Base-by-base conservation (phyloP, 352 stramenopile species). In the Phytophthora niederhauseri region DNA sequence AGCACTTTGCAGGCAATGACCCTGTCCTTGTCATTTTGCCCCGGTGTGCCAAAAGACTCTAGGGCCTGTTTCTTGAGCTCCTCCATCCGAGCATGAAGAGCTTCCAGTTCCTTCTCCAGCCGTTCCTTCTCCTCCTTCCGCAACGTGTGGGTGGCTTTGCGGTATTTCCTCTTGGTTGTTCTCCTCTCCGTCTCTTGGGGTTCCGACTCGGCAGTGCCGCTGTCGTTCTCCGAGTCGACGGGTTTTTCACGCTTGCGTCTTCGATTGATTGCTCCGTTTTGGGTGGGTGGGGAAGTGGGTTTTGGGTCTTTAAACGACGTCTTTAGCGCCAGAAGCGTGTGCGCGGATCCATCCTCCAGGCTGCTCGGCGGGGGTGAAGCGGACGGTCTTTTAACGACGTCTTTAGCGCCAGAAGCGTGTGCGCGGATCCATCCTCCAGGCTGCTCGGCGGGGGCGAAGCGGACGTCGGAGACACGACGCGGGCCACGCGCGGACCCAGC, bases 61-160 rank as follows among this genome's bases (percentile, higher is more conserved):
- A 81, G 34, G 6, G 68, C 67, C n/a, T 64, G 49, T 65, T 70
- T 60, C 54, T 76, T 73, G 6, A 81, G 64, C 31, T 73, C 43
- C 17, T 72, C 51, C 61, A 78, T 72, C 31, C 64, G 24, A 30
- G 63, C 30, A 22, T 75, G 53, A 6, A 80, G 62, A 41, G 50
- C 38, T 0, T 61, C 36, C 24, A 80, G 51, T 12, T 80, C 69
- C 1, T 56, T 69, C 43, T 75, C 36, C 12, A 81, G 61, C 28
- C 57, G 45, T 41, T 76, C 64, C 22, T 81, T 81, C 57, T 78
- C 71, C 28, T 81, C 74, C 48, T 81, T 81, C 30, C 74, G 70
- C 46, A 81, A 50, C 0, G 70, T 81, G 36, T 81, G 70, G 9
- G 74, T 81, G 57, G 74, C 67, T 61, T 81, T 81, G 8, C 71